Percentiles rank a stretch among this genome's conserved stretches.
phyloP scores from a whole-genome alignment of 305 asterid species.

The Fraxinus ornus region DNA sequence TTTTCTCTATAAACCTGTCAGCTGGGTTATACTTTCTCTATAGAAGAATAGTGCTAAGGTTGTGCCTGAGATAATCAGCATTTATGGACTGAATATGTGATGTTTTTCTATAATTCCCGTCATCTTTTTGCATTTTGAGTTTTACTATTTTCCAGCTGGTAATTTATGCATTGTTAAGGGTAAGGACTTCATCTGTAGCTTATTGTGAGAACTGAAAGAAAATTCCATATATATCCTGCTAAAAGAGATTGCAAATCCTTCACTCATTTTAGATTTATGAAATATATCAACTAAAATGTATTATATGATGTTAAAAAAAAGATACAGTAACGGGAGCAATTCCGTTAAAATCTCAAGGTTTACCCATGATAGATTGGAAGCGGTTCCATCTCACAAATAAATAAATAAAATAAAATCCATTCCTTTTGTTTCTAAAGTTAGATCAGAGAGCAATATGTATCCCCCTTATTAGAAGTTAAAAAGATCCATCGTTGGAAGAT shows the following conservation, averaged over 20 bases:
- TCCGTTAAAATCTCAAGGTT: background rate
- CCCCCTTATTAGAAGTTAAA: background rate
- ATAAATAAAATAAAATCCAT: background rate
- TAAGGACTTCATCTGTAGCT: conserved; percentile 15
- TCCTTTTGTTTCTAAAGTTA: background rate
- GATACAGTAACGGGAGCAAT: conserved; percentile 4
- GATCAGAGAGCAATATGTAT: background rate
- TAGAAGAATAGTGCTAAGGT: background rate
- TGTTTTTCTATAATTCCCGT: background rate
- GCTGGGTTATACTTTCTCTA: background rate
- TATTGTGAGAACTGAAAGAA: background rate
- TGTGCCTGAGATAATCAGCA: background rate
- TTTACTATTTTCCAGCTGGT: conserved; percentile 4
- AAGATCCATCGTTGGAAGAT: background rate
- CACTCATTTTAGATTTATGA: background rate
- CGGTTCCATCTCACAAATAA: background rate
- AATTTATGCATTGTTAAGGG: conserved; percentile 6
- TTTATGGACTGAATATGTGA: background rate
- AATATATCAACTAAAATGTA: background rate
- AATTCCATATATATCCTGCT: background rate
- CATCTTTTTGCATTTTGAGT: background rate
- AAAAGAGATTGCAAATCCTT: conserved; percentile 10
- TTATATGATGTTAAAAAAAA: background rate
- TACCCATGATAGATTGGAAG: conserved; percentile 8
- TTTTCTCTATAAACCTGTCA: background rate